Conservation (phyloP, 2,329 filamentous ascomycete species). For the Neurospora crassa region DNA sequence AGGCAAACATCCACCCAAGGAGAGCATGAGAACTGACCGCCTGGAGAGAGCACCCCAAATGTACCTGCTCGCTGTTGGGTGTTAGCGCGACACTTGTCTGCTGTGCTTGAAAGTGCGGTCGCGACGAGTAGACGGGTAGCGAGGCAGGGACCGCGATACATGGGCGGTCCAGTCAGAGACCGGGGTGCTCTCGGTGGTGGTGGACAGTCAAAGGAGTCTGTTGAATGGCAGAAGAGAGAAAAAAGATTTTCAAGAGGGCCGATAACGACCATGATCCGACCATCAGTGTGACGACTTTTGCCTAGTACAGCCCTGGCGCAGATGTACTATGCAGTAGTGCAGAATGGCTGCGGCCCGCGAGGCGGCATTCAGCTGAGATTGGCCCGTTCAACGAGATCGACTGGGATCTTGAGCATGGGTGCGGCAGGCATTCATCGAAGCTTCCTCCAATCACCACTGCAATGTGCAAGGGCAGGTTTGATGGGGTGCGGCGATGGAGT, state of each 20-base stretch:
- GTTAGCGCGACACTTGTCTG: slow-evolving; percentile 16
- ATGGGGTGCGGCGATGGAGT: background rate
- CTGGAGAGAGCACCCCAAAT: background rate
- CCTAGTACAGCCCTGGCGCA: slow-evolving; percentile 21
- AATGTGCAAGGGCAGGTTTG: background rate
- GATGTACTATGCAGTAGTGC: slow-evolving; percentile 14
- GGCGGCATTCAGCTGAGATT: slow-evolving; percentile 32
- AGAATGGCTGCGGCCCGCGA: slow-evolving; percentile 34
- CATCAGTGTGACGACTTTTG: slow-evolving; percentile 33
- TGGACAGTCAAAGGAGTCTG: slow-evolving; percentile 3
- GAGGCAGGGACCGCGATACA: slow-evolving; percentile 5
- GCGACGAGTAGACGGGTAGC: slow-evolving; percentile 12
- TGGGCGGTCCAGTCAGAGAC: slow-evolving; percentile 4
- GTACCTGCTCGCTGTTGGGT: slow-evolving; percentile 11
- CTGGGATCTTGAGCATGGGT: slow-evolving; percentile 21
- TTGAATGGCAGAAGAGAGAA: slow-evolving; percentile 5
- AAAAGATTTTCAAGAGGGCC: slow-evolving; percentile 12
- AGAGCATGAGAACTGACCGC: slow-evolving; percentile 2
- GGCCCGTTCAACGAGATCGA: slow-evolving; percentile 25
- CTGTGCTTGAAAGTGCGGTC: background rate
- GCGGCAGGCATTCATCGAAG: slow-evolving; percentile 4
- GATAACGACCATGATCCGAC: slow-evolving; percentile 15
- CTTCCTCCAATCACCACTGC: slow-evolving; percentile 19
- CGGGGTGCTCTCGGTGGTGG: background rate
- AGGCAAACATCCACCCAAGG: background rate